These are phyloP conservation scores for Sequoiadendron giganteum DNA, from an alignment of 75 land plant genomes.

Conservation along the genomic window DNA sequence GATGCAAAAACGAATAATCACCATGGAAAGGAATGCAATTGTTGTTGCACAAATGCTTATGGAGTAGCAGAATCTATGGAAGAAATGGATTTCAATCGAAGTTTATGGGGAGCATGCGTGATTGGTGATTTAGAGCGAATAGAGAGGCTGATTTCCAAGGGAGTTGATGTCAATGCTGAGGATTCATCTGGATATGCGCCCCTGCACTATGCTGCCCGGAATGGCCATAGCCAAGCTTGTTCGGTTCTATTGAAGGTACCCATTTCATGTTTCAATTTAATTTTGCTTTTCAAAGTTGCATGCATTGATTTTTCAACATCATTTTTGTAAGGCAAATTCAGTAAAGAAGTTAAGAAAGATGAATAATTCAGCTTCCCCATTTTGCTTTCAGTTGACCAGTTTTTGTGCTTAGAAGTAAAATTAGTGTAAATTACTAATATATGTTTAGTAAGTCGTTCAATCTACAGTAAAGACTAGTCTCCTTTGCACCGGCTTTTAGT, in stretches of 20 bases:
- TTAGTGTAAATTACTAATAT: no score
- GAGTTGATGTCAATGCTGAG: slow-evolving; percentile 25
- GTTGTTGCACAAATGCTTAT: not conserved
- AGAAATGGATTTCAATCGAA: slow-evolving; percentile 42
- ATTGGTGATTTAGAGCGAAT: slow-evolving; percentile 29
- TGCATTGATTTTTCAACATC: not conserved
- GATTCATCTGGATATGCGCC: slow-evolving; percentile 30
- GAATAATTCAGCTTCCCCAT: not conserved
- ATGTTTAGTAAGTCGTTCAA: no score
- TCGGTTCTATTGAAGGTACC: slow-evolving; percentile 25
- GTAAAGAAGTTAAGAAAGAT: not conserved
- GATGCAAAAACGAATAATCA: not conserved
- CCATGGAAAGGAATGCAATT: not conserved
- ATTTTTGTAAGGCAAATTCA: not conserved
- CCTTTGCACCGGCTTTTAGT: no score
- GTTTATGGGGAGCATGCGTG: slow-evolving; percentile 35
- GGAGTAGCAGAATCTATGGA: slow-evolving; percentile 29
- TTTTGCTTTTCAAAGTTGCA: not conserved
- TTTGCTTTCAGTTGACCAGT: no score
- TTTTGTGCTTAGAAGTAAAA: no score
- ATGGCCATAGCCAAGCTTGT: slow-evolving; percentile 33
- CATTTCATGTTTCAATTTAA: not conserved
- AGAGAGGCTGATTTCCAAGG: slow-evolving; percentile 23
- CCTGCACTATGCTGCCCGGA: slow-evolving; percentile 42
- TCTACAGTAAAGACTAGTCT: no score